Conservation (phyloP, 2,329 filamentous ascomycete genomes). For the Gremmenia infestans region DNA sequence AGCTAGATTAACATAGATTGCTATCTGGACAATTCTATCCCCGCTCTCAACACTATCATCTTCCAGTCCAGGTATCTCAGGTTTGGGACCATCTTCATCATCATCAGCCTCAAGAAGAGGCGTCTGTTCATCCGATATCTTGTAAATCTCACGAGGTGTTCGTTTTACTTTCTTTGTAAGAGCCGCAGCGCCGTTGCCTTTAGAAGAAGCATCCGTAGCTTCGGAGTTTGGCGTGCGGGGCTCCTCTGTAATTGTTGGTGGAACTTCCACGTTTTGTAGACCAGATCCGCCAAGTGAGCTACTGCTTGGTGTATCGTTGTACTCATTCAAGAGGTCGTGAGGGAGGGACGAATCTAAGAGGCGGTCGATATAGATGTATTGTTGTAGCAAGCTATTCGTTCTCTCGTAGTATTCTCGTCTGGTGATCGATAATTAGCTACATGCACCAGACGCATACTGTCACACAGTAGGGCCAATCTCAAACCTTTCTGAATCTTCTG, state of each 20-base stretch:
- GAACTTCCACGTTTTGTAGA: constrained; percentile 54
- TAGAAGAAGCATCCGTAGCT: not conserved
- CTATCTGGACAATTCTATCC: constrained; percentile 72
- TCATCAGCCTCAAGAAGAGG: constrained; percentile 50
- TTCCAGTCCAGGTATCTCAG: constrained; percentile 64
- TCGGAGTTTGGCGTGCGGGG: constrained; percentile 32
- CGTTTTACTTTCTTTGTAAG: constrained; percentile 58
- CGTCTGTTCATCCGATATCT: constrained; percentile 57
- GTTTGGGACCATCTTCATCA: constrained; percentile 39
- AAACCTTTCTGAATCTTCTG: no score
- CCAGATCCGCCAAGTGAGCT: constrained; percentile 32
- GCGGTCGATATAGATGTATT: constrained; percentile 90
- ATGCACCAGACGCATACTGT: no score
- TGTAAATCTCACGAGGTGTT: constrained; percentile 83
- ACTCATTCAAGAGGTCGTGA: constrained; percentile 87
- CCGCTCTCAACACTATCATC: constrained; percentile 70
- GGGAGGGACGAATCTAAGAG: constrained; percentile 89
- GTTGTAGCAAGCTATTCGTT: constrained; percentile 81
- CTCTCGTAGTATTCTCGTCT: constrained; percentile 82
- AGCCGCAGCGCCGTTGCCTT: constrained; percentile 31
- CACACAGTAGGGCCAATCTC: no score
- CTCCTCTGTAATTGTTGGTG: constrained; percentile 74
- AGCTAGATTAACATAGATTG: constrained; percentile 69
- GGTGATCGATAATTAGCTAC: constrained; percentile 9
- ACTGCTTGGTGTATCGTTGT: constrained; percentile 47